A percentile compares a stretch with the other conserved stretches of the same genome.
Evolutionary conservation across 768 basidiomycete genomes (phyloP).

Genomic region (Hygrocybe coccinea): DNA sequence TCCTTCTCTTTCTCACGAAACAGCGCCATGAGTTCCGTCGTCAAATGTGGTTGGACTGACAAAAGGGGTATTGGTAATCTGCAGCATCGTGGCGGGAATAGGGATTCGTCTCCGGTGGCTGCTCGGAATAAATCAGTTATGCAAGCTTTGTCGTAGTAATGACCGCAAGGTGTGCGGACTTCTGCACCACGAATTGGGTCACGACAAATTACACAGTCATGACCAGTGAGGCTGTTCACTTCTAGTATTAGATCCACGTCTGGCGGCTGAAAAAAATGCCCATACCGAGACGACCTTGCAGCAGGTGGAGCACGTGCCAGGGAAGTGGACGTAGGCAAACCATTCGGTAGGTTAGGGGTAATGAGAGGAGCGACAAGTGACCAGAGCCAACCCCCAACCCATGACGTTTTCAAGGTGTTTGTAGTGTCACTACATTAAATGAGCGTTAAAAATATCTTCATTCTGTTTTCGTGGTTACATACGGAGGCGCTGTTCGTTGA

Average conservation of each 20-base stretch:
- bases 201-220: slow-evolving; percentile 11
- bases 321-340: neutral
- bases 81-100: slow-evolving; percentile 42
- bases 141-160: slow-evolving; percentile 36
- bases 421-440: too few relatives aligned
- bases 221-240: neutral
- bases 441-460: too few relatives aligned
- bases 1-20: slow-evolving; percentile 45
- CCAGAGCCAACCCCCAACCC: neutral
- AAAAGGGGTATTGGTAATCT: slow-evolving; percentile 22
- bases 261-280: neutral
- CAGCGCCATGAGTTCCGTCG: slow-evolving; percentile 16
- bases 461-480: too few relatives aligned
- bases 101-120: slow-evolving; percentile 35
- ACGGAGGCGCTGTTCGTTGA: too few relatives aligned
- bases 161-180: slow-evolving; percentile 32
- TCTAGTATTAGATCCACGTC: neutral
- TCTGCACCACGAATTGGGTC: slow-evolving; percentile 6
- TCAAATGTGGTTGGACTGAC: slow-evolving; percentile 14
- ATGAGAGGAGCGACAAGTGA: neutral
- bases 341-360: neutral
- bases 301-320: neutral
- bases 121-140: slow-evolving; percentile 30
- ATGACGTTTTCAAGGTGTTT: too few relatives aligned
- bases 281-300: neutral